Conservation (phyloP, 352 stramenopile species). For the Blastocystis sp. region DNA sequence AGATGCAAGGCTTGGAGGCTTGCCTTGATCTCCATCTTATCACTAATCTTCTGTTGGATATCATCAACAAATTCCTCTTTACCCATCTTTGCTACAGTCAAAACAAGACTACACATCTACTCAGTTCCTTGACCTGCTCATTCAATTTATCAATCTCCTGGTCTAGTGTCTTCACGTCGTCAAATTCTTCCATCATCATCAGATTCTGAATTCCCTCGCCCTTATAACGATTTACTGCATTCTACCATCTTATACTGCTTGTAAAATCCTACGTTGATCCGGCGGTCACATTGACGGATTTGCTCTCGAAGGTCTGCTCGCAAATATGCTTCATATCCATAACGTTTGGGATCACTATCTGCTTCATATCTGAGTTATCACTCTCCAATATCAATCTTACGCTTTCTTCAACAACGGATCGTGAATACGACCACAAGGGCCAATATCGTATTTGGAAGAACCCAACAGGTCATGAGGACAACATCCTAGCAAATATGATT, state of each 20-base stretch:
- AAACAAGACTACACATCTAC: not conserved
- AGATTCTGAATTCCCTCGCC: constrained; percentile 41
- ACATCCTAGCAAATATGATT: constrained; percentile 52
- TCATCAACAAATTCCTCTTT: constrained; percentile 14
- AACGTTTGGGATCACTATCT: constrained; percentile 12
- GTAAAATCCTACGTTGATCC: not conserved
- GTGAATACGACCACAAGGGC: constrained; percentile 54
- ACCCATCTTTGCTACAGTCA: constrained; percentile 40
- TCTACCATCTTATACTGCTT: constrained; percentile 5
- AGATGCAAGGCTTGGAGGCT: constrained; percentile 29
- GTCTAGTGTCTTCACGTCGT: constrained; percentile 17
- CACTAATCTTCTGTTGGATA: not conserved
- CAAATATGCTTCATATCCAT: constrained; percentile 27
- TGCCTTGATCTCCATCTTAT: constrained; percentile 28
- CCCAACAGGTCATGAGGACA: constrained; percentile 47
- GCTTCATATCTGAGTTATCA: constrained; percentile 26
- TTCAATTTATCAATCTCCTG: constrained; percentile 33
- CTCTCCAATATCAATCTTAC: constrained; percentile 5
- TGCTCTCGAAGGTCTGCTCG: not conserved
- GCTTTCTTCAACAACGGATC: constrained; percentile 41
- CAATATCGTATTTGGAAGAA: constrained; percentile 57
- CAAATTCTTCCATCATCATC: constrained; percentile 60
- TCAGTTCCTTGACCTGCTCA: constrained; percentile 42
- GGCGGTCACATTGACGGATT: constrained; percentile 43
- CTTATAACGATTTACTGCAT: constrained; percentile 55